These are phyloP conservation scores for Pythium utonaiense DNA, from an alignment of 352 stramenopile species.

Conservation along the genomic window DNA sequence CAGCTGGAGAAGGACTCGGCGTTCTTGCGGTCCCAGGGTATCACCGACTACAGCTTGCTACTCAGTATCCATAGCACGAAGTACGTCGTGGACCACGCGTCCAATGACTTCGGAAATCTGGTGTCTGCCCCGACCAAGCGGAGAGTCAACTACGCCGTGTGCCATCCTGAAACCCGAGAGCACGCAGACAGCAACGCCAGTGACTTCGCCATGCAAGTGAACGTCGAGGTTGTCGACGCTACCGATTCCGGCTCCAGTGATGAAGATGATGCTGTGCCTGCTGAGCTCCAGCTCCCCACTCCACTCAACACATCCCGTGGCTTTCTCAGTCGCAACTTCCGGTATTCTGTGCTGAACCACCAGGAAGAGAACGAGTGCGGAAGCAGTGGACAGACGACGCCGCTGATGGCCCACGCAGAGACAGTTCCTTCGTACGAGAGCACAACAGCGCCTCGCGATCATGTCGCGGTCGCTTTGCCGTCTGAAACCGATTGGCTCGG, in stretches of 20 bases:
- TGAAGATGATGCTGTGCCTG: conserved; percentile 42
- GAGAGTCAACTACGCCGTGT: conserved; percentile 69
- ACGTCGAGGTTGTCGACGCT: conserved; percentile 23
- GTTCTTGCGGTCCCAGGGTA: conserved; percentile 73
- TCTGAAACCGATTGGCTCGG: conserved; percentile 48
- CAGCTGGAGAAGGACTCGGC: conserved; percentile 70
- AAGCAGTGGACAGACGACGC: conserved; percentile 35
- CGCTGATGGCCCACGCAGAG: conserved; percentile 30
- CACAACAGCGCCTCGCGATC: conserved; percentile 27
- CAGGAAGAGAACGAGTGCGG: conserved; percentile 33
- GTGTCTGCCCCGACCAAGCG: conserved; percentile 60
- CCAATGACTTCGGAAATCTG: conserved; percentile 30
- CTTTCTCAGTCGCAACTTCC: conserved; percentile 63
- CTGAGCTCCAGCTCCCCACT: conserved; percentile 26
- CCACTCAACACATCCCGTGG: conserved; percentile 29
- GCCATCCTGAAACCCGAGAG: conserved; percentile 33
- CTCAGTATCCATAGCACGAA: conserved; percentile 85
- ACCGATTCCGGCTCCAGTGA: conserved; percentile 32
- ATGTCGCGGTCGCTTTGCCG: conserved; percentile 30
- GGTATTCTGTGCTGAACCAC: conserved; percentile 62
- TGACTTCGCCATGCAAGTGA: conserved; percentile 16
- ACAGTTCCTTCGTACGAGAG: conserved; percentile 43
- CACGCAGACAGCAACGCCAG: conserved; percentile 8
- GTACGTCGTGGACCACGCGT: conserved; percentile 73
- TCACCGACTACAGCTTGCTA: conserved; percentile 89